These are phyloP conservation scores for Amanita jacksonii DNA, from an alignment of 768 basidiomycete species.

Conservation along the genomic window DNA sequence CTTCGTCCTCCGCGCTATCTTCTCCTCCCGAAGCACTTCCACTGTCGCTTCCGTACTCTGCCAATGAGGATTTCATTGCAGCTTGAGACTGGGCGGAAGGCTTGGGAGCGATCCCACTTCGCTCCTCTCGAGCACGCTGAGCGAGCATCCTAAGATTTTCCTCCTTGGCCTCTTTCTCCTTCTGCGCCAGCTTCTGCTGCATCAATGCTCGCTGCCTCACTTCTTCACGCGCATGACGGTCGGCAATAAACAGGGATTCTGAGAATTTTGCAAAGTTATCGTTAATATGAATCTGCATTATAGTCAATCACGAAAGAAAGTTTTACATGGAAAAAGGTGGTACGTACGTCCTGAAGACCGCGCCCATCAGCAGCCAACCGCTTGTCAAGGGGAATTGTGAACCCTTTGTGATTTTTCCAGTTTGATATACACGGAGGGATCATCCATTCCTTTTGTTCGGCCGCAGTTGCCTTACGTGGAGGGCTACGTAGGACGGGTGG, in stretches of 20 bases:
- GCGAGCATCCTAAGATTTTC: conserved; percentile 91
- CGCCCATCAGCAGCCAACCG: conserved; percentile 97
- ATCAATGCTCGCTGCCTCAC: conserved; percentile 92
- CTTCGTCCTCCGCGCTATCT: conserved; percentile 67
- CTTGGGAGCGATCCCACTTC: conserved; percentile 66
- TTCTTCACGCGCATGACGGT: conserved; percentile 96
- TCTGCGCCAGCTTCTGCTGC: conserved; percentile 98
- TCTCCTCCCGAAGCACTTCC: conserved; percentile 42
- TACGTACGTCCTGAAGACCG: conserved; percentile 89
- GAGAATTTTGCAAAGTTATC: conserved; percentile 99
- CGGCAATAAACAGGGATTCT: conserved; percentile 90
- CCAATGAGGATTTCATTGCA: conserved; percentile 67
- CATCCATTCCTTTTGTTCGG: conserved; percentile 99
- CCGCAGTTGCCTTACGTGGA: conserved; percentile 89
- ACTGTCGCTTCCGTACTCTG: conserved; percentile 81
- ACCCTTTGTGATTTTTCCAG: conserved; percentile 99
- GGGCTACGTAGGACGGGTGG: conserved; percentile 93
- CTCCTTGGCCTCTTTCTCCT: conserved; percentile 95
- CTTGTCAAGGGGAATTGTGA: conserved; percentile 97
- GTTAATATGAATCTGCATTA: conserved; percentile 97
- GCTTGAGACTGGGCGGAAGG: conserved; percentile 60
- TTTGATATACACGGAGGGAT: conserved; percentile 99
- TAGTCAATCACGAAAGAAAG: no score
- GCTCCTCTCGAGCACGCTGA: conserved; percentile 92
- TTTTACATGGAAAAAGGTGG: no score